phyloP scores from a whole-genome alignment of 129 eudicot genomes.

The Flaveria robusta region DNA sequence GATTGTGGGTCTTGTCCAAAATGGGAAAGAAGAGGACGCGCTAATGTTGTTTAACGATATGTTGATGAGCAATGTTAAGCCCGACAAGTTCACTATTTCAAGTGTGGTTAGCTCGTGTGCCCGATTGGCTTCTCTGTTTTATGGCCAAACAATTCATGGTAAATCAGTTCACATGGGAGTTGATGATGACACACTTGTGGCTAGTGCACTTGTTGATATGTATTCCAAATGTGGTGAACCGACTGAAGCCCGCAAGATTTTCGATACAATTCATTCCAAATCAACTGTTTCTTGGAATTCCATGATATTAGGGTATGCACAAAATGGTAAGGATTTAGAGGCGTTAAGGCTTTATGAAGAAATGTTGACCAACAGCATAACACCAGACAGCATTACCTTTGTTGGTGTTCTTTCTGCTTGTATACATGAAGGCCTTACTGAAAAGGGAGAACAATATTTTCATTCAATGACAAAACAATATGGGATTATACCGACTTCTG shows the following conservation, averaged over 20 bases:
- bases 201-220: constrained; percentile 57
- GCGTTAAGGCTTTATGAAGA: constrained; percentile 45
- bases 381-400: constrained; percentile 56
- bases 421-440: constrained; percentile 45
- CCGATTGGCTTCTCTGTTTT: constrained; percentile 41
- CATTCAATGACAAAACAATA: constrained; percentile 31
- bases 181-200: constrained; percentile 41
- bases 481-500: constrained; percentile 44
- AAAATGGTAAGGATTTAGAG: constrained; percentile 42
- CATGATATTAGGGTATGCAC: constrained; percentile 53
- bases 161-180: constrained; percentile 47
- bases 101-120: constrained; percentile 50
- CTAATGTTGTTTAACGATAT: constrained; percentile 43
- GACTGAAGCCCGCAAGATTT: constrained; percentile 35
- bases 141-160: constrained; percentile 48
- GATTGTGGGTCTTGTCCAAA: constrained; percentile 50
- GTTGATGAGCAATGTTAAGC: constrained; percentile 33
- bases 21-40: constrained; percentile 46
- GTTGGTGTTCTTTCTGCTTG: constrained; percentile 57
- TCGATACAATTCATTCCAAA: constrained; percentile 34
- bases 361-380: constrained; percentile 39
- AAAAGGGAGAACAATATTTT: constrained; percentile 44
- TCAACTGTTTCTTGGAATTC: constrained; percentile 55
- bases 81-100: constrained; percentile 48
- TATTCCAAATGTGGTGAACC: constrained; percentile 59